These are phyloP conservation scores for Globisporangium spinosum DNA, from an alignment of 352 stramenopile genomes.

Conservation along the genomic window DNA sequence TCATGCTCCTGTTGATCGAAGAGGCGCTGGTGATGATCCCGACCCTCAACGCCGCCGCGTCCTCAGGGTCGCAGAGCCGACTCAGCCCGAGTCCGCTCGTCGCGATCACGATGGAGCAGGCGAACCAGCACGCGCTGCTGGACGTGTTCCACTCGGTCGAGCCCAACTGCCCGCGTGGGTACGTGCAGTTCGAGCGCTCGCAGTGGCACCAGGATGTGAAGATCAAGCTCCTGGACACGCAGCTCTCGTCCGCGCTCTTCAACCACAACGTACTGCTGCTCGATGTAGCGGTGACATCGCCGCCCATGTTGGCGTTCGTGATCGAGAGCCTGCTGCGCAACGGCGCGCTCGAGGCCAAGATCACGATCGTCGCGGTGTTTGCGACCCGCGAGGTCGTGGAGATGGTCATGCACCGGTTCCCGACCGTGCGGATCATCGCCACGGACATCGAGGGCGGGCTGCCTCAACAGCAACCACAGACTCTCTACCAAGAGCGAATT, in stretches of 20 bases:
- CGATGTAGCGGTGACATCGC: constrained; percentile 15
- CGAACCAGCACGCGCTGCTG: constrained; percentile 19
- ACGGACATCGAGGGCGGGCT: constrained; percentile 14
- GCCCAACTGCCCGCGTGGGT: constrained; percentile 24
- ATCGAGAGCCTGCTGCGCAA: constrained; percentile 18
- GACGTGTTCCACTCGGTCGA: constrained; percentile 29
- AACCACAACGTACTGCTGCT: constrained; percentile 18
- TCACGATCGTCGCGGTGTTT: constrained; percentile 20
- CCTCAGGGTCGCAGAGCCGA: background rate
- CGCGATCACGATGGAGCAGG: constrained; percentile 13
- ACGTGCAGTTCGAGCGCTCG: constrained; percentile 20
- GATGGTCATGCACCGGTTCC: constrained; percentile 13
- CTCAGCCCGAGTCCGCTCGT: constrained; percentile 5
- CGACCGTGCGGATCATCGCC: constrained; percentile 13
- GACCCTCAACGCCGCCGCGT: background rate
- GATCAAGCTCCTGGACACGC: constrained; percentile 16
- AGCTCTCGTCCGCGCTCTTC: constrained; percentile 17
- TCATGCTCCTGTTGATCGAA: constrained; percentile 34
- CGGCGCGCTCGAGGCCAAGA: constrained; percentile 12
- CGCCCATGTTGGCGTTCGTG: constrained; percentile 13
- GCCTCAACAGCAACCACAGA: background rate
- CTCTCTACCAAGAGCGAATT: constrained; percentile 10
- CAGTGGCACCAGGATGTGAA: constrained; percentile 21
- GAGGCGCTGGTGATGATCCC: constrained; percentile 33
- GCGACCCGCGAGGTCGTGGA: constrained; percentile 12